Evolutionary conservation across 2,329 filamentous ascomycete species (phyloP), one percentile per base, ranked within the genome.

Genomic region (Penicillium sp.): DNA sequence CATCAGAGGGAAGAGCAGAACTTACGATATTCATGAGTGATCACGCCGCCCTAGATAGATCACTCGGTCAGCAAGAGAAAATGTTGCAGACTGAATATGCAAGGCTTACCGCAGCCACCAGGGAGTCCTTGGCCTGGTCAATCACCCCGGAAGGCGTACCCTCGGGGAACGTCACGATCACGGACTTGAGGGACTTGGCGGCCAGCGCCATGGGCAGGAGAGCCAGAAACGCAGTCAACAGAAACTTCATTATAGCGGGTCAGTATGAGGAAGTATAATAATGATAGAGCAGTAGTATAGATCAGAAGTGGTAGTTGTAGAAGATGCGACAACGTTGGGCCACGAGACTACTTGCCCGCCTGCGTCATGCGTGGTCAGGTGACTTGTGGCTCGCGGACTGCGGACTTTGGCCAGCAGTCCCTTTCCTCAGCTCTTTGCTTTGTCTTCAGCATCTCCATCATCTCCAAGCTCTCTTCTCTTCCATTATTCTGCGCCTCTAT

Each of bases 11-110:
- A 24, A 47, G 27, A 41, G 41, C 14, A 36, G 44, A 37, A 77
- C 87, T 73, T 83, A 92, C 89, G 86, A 75, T 91, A 95, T 70
- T 88, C 85, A 78, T 96, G 91, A 22, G 89, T 95, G 67, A 96
- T 91, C 51, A 85, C 77, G 40, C 91, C 91, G 51, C 90, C 82
- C 81, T 85, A 66, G 2, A 53, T 40, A 16, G 41, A 27, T 49
- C 40, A 19, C 54, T 60, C 33, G 54, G 60, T 69, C 39, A 70
- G 63, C 33, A 50, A 54, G 39, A 18, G 22, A 36, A 24, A 44
- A 16, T 27, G 37, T 13, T 24, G 10, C 27, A 27, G 9, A 11
- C n/a, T 46, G 54, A 36, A 53, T 39, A 49, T 44, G 39, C 18
- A 51, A 19, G 51, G 65, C 81, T 63, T 75, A 83, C 90, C 40